phyloP scores from a whole-genome alignment of 768 basidiomycete species.

The Mycena floridula region DNA sequence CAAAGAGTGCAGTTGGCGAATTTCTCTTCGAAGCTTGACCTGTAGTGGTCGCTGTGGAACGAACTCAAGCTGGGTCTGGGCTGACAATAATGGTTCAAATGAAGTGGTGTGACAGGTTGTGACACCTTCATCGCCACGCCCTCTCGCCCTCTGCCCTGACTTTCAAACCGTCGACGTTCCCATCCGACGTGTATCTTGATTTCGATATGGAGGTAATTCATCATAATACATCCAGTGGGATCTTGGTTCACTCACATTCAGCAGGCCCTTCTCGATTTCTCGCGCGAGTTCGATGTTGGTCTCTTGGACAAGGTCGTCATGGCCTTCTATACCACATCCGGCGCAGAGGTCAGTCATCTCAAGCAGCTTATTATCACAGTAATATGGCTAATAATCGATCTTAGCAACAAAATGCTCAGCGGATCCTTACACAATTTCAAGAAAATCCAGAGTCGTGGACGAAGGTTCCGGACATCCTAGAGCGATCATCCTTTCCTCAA shows the following conservation, averaged over 20 bases:
- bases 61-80: too few species aligned
- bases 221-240: background rate
- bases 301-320: conserved; percentile 92
- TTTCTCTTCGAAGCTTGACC: too few species aligned
- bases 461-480: conserved; percentile 89
- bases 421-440: conserved; percentile 91
- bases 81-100: background rate
- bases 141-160: too few species aligned
- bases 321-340: conserved; percentile 82
- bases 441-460: conserved; percentile 98
- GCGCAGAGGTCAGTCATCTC: conserved; percentile 61
- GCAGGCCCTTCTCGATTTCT: conserved; percentile 89
- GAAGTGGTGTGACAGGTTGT: too few species aligned
- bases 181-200: too few species aligned
- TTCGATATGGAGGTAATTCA: background rate
- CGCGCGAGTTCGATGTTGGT: conserved; percentile 86
- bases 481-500: conserved; percentile 78
- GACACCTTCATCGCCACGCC: too few species aligned
- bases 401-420: conserved; percentile 94
- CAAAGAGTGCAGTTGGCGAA: too few species aligned
- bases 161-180: too few species aligned
- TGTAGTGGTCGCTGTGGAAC: too few species aligned
- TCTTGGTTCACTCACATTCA: background rate
- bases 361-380: conserved; percentile 8
- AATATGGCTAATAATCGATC: conserved; percentile 1